phyloP scores from a whole-genome alignment of 805 yeast species.

The Peterozyma toletana region DNA sequence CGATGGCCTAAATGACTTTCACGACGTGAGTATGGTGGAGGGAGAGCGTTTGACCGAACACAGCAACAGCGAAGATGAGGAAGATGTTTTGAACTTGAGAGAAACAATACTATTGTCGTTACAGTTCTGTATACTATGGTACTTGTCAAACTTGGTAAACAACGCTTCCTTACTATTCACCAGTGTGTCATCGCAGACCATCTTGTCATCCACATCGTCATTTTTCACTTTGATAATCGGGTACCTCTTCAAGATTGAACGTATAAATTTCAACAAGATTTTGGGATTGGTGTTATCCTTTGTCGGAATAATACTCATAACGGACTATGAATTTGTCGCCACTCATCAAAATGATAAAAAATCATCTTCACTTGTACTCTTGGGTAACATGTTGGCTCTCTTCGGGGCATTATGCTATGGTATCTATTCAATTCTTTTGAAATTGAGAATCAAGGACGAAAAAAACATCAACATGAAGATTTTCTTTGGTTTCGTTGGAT shows the following conservation, averaged over 20 bases:
- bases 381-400: conserved; percentile 78
- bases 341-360: conserved; percentile 6
- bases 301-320: conserved; percentile 73
- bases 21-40: neutral
- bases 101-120: conserved; percentile 73
- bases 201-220: conserved; percentile 84
- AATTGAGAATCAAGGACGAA: conserved; percentile 66
- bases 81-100: conserved; percentile 25
- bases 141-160: conserved; percentile 78
- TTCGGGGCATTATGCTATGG: conserved; percentile 89
- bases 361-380: conserved; percentile 19
- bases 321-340: conserved; percentile 50
- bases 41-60: neutral
- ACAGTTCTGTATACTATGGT: conserved; percentile 87
- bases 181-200: conserved; percentile 91
- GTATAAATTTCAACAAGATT: conserved; percentile 55
- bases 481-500: conserved; percentile 93
- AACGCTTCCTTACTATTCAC: conserved; percentile 86
- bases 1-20: neutral
- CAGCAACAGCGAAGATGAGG: neutral
- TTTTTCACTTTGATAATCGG: conserved; percentile 89
- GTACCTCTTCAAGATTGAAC: conserved; percentile 62
- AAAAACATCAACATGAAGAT: conserved; percentile 73
- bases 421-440: conserved; percentile 78
- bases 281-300: conserved; percentile 67